phyloP scores from a whole-genome alignment of 1,284 basidiomycete species.

The Erythrobasidium hasegawianum region DNA sequence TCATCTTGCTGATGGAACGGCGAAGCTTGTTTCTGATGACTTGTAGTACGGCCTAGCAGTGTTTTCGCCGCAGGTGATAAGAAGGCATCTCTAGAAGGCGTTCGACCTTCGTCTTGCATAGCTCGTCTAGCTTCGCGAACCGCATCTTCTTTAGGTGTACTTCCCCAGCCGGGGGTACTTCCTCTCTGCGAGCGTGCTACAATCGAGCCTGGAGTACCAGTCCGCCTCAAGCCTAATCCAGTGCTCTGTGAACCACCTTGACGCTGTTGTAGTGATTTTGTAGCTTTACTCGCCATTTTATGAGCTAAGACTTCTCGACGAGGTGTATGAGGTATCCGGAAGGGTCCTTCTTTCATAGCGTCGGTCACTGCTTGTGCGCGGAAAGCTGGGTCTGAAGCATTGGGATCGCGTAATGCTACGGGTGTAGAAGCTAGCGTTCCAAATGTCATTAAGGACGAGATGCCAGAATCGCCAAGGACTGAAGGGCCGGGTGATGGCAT shows the following conservation, averaged over 20 bases:
- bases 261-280: slow-evolving; percentile 49
- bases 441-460: slow-evolving; percentile 90
- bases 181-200: slow-evolving; percentile 40
- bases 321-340: slow-evolving; percentile 42
- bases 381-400: slow-evolving; percentile 53
- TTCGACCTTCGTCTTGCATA: slow-evolving; percentile 50
- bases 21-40: slow-evolving; percentile 21
- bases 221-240: slow-evolving; percentile 44
- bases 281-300: slow-evolving; percentile 62
- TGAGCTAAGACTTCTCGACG: slow-evolving; percentile 71
- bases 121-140: too few species aligned
- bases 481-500: slow-evolving; percentile 80
- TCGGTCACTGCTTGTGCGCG: slow-evolving; percentile 17
- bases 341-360: slow-evolving; percentile 40
- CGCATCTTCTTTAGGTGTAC: slow-evolving; percentile 58
- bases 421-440: slow-evolving; percentile 82
- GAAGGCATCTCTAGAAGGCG: slow-evolving; percentile 57
- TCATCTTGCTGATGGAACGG: slow-evolving; percentile 8
- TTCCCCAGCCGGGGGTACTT: slow-evolving; percentile 59
- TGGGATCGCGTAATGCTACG: slow-evolving; percentile 65
- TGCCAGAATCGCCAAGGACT: slow-evolving; percentile 65
- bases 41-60: slow-evolving; percentile 62
- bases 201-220: slow-evolving; percentile 46
- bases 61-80: slow-evolving; percentile 75
- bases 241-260: slow-evolving; percentile 34